Evolutionary conservation across 139 green algal species (phyloP), one percentile per base, ranked within the genome.

Genomic region (Tetraselmis chui): DNA sequence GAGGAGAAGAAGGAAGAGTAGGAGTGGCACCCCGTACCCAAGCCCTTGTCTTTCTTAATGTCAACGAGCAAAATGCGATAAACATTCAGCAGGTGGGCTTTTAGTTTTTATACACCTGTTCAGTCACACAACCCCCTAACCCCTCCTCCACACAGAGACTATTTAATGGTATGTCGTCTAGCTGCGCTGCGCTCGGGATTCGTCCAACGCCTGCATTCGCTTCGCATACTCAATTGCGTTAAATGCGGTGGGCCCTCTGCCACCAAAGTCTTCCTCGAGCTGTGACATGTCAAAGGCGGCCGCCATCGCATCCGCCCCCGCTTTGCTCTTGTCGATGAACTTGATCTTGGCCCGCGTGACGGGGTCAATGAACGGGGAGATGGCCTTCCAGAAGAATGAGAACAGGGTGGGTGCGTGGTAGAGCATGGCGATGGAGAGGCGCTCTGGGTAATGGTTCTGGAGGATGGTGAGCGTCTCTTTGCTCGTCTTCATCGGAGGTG

Each of bases 381-480:
- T 87, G n/a, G 75, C 29, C 1, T 59, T 83, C 31, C 28, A 79
- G 75, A 79, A 31, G 75, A 79, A 79, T 11, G 75, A 79, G 29
- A 79, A 79, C 11, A 30, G 18, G 5, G 75, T n/a, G 22, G 28
- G 75, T 5, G 75, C 75, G 29, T 79, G 45, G 45, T 67, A 67
- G 11, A 67, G 45, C 45, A 25, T 5, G 11, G 28, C 75, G 5
- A 22, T 79, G 29, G 5, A 18, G 11, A 79, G 11, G 5, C 28
- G 79, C 76, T 92, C 89, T 27, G 87, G 87, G 83, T 89, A 92
- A 78, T 92, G 85, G 76, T 92, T 84, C 81, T 92, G 89, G 28
- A 92, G 85, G 31, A 92, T 92, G 82, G 59, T 82, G 0, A 92
- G 82, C 32, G 86, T 90, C 84, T 92, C 88, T 1, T 45, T n/a